These are phyloP conservation scores for Raphanus hybrid DNA, from an alignment of 441 rosid genomes.

Conservation along the genomic window DNA sequence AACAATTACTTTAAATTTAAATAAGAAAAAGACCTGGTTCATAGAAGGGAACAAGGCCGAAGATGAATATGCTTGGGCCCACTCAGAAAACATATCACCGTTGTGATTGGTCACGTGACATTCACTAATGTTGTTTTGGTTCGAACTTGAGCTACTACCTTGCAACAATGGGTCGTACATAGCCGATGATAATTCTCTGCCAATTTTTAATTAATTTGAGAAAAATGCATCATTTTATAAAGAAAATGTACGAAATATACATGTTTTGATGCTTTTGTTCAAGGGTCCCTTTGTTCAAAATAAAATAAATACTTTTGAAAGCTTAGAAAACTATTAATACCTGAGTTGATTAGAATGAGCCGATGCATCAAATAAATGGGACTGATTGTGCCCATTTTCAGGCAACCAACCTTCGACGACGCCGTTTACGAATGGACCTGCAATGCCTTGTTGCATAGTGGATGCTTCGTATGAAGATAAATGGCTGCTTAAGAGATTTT, in stretches of 20 bases:
- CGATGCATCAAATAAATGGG: constrained; percentile 55
- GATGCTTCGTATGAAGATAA: constrained; percentile 61
- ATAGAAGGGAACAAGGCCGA: constrained; percentile 36
- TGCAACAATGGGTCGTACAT: constrained; percentile 42
- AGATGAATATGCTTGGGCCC: constrained; percentile 39
- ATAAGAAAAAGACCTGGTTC: constrained; percentile 19
- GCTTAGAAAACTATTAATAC: constrained; percentile 24
- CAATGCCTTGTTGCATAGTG: constrained; percentile 53
- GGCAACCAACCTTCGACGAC: constrained; percentile 62
- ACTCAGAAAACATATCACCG: constrained; percentile 39
- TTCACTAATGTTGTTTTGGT: constrained; percentile 42
- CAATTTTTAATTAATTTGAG: not conserved
- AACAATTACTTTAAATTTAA: not conserved
- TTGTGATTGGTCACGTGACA: constrained; percentile 18
- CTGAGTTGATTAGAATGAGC: constrained; percentile 55
- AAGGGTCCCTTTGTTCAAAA: not conserved
- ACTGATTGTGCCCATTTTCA: constrained; percentile 49
- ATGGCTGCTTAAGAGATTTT: constrained; percentile 52
- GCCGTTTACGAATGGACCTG: constrained; percentile 55
- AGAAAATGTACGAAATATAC: not conserved
- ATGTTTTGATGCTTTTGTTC: not conserved
- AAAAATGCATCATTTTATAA: not conserved
- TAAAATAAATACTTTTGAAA: not conserved
- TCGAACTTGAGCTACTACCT: constrained; percentile 45
- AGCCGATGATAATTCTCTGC: constrained; percentile 40